These are phyloP conservation scores for Pestalotiopsis sp. DNA, from an alignment of 2,329 filamentous ascomycete species.

Conservation along the genomic window DNA sequence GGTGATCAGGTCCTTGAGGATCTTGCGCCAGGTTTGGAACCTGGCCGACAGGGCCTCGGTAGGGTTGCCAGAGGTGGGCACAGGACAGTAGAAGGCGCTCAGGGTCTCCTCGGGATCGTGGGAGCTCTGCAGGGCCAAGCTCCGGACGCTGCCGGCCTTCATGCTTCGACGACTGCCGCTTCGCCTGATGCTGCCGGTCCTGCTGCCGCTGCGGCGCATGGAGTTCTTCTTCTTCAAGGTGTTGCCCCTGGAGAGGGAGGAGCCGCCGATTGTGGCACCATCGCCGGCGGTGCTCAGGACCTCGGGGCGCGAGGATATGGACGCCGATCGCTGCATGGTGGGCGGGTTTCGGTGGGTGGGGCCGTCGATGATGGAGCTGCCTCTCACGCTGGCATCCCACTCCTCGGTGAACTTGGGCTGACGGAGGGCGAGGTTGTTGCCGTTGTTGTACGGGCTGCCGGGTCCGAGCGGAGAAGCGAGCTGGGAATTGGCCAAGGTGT, in stretches of 20 bases:
- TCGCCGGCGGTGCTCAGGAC: slow-evolving; percentile 44
- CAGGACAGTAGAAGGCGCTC: slow-evolving; percentile 86
- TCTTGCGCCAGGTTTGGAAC: slow-evolving; percentile 95
- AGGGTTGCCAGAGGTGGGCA: slow-evolving; percentile 84
- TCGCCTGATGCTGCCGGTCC: slow-evolving; percentile 74
- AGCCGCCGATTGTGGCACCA: slow-evolving; percentile 27
- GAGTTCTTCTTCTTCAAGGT: slow-evolving; percentile 91
- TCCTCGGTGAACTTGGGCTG: slow-evolving; percentile 67
- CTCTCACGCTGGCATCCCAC: slow-evolving; percentile 71
- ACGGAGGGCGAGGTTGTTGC: slow-evolving; percentile 16
- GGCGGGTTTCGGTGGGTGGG: slow-evolving; percentile 29
- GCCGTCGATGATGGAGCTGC: slow-evolving; percentile 64
- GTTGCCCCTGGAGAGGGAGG: slow-evolving; percentile 53
- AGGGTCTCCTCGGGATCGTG: slow-evolving; percentile 71
- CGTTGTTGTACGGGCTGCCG: slow-evolving; percentile 19
- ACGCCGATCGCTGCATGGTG: slow-evolving; percentile 62
- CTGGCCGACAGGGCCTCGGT: slow-evolving; percentile 85
- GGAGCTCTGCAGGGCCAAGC: slow-evolving; percentile 72
- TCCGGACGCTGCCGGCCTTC: slow-evolving; percentile 84
- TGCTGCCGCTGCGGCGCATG: slow-evolving; percentile 71
- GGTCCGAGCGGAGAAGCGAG: slow-evolving; percentile 28
- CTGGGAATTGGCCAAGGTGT: slow-evolving; percentile 39
- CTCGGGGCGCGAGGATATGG: slow-evolving; percentile 55
- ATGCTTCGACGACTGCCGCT: slow-evolving; percentile 80
- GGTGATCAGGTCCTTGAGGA: slow-evolving; percentile 89